phyloP scores from a whole-genome alignment of 352 stramenopile genomes.

The Stephanocyclus meneghinianus region DNA sequence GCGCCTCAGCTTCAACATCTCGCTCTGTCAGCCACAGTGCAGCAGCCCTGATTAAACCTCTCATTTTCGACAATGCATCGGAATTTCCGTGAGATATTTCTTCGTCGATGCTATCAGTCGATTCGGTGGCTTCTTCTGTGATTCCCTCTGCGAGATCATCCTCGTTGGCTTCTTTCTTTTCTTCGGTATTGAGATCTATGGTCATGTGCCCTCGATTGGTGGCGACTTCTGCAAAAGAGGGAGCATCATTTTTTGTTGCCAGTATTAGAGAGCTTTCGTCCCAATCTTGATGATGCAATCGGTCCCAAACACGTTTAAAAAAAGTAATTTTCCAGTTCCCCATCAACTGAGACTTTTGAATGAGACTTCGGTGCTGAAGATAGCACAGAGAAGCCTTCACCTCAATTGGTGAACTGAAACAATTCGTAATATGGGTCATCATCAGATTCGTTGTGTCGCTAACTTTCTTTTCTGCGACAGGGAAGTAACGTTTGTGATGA shows the following conservation, averaged over 20 bases:
- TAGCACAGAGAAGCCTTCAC: constrained; percentile 72
- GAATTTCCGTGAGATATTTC: constrained; percentile 19
- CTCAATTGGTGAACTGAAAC: constrained; percentile 58
- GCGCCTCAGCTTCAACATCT: constrained; percentile 45
- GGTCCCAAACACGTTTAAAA: constrained; percentile 77
- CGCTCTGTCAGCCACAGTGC: constrained; percentile 74
- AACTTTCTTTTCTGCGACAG: constrained; percentile 75
- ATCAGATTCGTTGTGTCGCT: constrained; percentile 70
- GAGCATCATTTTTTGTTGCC: not conserved
- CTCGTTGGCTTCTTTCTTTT: not conserved
- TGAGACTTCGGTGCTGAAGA: constrained; percentile 63
- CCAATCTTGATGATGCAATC: constrained; percentile 62
- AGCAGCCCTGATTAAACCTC: constrained; percentile 70
- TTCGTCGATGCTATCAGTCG: constrained; percentile 9
- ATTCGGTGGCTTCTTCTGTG: constrained; percentile 14
- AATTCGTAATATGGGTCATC: constrained; percentile 60
- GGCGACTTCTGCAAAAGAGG: not conserved
- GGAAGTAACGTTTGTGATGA: constrained; percentile 76
- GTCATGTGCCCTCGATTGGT: not conserved
- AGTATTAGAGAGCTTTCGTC: not conserved
- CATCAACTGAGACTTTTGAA: constrained; percentile 72
- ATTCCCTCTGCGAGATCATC: constrained; percentile 1
- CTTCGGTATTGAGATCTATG: not conserved
- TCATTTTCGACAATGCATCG: constrained; percentile 52
- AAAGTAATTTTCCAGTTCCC: constrained; percentile 76